Evolutionary conservation across 495 filamentous ascomycete species (phyloP).

Genomic region (Parathielavia appendiculata): DNA sequence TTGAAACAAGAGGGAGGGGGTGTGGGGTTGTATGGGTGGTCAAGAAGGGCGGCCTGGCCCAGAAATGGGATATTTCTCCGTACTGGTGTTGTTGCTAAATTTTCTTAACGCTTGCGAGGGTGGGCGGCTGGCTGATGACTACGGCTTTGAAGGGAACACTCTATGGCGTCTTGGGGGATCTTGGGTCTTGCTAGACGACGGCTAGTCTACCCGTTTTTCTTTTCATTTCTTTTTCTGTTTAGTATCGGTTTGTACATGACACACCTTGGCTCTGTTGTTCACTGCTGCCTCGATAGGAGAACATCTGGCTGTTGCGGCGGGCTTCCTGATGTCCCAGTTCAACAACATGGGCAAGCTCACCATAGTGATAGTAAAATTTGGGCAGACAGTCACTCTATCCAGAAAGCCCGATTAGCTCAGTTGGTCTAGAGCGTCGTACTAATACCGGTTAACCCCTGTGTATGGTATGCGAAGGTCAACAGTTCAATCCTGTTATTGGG

Average conservation of each 20-base stretch:
- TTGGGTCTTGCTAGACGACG: neutral
- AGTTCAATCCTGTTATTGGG: slow-evolving; percentile 27
- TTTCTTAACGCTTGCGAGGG: neutral
- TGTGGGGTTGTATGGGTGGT: neutral
- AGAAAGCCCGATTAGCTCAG: slow-evolving; percentile 19
- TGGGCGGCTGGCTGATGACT: neutral
- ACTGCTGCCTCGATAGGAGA: no score
- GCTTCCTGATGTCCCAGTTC: no score
- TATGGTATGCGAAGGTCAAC: slow-evolving; percentile 19
- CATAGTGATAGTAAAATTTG: no score
- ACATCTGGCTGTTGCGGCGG: no score
- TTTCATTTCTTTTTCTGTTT: neutral
- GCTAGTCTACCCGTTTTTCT: neutral
- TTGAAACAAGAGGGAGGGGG: neutral
- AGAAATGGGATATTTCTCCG: neutral
- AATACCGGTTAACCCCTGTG: slow-evolving; percentile 11
- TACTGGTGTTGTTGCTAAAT: neutral
- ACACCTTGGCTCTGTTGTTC: no score
- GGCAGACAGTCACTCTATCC: no score
- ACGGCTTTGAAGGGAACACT: neutral
- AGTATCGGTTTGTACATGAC: no score
- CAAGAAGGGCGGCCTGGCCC: no score
- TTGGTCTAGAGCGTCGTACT: slow-evolving; percentile 15
- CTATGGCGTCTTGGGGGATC: neutral
- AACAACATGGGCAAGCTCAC: no score